A percentile compares a stretch with the other conserved stretches of the same genome.
These are phyloP conservation scores for Silene noctiflora DNA, from an alignment of 179 eudicot species.

Conservation along the genomic window DNA sequence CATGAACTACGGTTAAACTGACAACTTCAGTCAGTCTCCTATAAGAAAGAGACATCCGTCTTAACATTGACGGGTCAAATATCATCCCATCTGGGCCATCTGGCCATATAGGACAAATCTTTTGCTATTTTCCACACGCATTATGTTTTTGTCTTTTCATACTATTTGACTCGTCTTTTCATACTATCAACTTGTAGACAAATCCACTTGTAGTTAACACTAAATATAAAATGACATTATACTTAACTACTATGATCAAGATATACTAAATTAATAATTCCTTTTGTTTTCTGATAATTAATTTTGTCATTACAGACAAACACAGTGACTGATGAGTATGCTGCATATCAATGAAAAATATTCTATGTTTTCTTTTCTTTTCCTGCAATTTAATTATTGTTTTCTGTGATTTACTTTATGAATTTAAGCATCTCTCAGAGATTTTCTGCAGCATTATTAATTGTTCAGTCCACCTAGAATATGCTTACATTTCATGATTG, in stretches of 20 bases:
- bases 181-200: conserved; percentile 7
- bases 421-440: conserved; percentile 9
- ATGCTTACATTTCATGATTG: background rate
- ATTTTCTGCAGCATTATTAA: conserved; percentile 17
- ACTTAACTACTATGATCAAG: conserved; percentile 18
- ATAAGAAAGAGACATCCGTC: too few species aligned
- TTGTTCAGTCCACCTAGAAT: conserved; percentile 16
- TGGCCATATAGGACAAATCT: too few species aligned
- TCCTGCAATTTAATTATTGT: background rate
- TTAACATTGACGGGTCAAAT: too few species aligned
- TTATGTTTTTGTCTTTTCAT: too few species aligned
- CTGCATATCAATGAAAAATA: conserved; percentile 6
- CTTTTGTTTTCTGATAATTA: conserved; percentile 3
- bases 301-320: conserved; percentile 26
- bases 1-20: background rate
- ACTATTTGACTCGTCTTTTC: too few species aligned
- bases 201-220: conserved; percentile 1
- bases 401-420: background rate
- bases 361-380: conserved; percentile 2
- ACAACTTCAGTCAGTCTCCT: background rate
- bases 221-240: conserved; percentile 6
- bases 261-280: conserved; percentile 14
- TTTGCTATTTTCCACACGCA: too few species aligned
- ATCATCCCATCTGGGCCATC: too few species aligned
- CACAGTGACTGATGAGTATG: conserved; percentile 15